phyloP scores from a whole-genome alignment of 2,329 filamentous ascomycete genomes.

The Xylaria sp. region DNA sequence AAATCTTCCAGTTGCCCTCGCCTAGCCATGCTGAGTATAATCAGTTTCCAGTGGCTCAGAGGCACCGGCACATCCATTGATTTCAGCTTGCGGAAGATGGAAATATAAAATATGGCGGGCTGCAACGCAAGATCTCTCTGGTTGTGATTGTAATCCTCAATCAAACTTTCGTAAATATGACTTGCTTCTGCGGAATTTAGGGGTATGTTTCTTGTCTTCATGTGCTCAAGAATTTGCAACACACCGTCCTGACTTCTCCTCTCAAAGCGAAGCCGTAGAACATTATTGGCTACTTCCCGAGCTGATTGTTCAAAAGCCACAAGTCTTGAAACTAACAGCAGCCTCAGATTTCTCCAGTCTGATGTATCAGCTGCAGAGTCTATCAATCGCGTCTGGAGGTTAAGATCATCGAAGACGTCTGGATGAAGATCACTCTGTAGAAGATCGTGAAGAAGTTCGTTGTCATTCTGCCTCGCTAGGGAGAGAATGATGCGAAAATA shows the following conservation, averaged over 20 bases:
- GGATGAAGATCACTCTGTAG: conserved; percentile 65
- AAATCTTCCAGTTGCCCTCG: conserved; percentile 59
- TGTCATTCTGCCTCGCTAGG: conserved; percentile 69
- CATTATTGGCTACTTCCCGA: conserved; percentile 49
- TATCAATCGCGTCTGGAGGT: conserved; percentile 55
- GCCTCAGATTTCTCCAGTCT: conserved; percentile 56
- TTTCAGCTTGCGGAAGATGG: conserved; percentile 52
- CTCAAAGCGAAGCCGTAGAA: conserved; percentile 50
- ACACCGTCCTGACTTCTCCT: conserved; percentile 45
- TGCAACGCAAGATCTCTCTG: conserved; percentile 39
- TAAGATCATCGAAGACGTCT: conserved; percentile 63
- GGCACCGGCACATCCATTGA: conserved; percentile 56
- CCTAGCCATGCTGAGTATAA: conserved; percentile 59
- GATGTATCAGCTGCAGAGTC: conserved; percentile 50
- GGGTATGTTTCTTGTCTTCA: conserved; percentile 51
- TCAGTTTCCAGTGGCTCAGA: conserved; percentile 56
- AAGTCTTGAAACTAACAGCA: conserved; percentile 60
- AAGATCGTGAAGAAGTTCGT: conserved; percentile 59
- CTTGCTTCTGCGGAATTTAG: conserved; percentile 48
- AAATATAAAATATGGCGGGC: conserved; percentile 48
- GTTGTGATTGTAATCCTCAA: conserved; percentile 40
- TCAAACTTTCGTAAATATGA: conserved; percentile 48
- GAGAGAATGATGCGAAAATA: conserved; percentile 75
- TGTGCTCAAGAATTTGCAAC: conserved; percentile 53
- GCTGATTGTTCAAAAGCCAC: conserved; percentile 49